Evolutionary conservation across 2,329 filamentous ascomycete species (phyloP).

Genomic region (Microascus cirrosus): DNA sequence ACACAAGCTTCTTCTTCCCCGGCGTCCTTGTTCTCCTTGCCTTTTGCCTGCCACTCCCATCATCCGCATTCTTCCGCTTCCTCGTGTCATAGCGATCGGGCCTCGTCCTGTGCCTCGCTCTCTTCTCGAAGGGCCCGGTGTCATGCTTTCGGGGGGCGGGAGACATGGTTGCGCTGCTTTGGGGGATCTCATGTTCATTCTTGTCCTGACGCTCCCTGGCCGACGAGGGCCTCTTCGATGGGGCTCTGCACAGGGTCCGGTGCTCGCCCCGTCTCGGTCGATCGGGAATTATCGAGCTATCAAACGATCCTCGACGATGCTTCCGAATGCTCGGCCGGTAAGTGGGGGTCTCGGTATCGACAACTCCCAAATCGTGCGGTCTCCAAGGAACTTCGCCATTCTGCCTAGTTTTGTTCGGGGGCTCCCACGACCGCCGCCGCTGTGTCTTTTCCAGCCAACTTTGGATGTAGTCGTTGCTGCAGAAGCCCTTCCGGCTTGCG

Average conservation of each 20-base stretch:
- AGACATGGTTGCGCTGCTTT: conserved; percentile 5
- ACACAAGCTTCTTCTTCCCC: conserved; percentile 18
- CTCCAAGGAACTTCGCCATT: not conserved
- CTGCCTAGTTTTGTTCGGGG: not conserved
- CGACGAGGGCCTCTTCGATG: too few relatives aligned
- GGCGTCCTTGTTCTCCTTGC: conserved; percentile 11
- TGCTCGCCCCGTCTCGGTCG: not conserved
- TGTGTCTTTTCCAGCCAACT: conserved; percentile 2
- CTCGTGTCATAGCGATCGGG: conserved; percentile 41
- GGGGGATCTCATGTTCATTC: conserved; percentile 4
- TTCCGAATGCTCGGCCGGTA: not conserved
- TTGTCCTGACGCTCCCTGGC: conserved; percentile 5
- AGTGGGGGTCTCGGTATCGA: not conserved
- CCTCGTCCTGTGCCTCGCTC: conserved; percentile 42
- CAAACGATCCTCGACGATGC: not conserved
- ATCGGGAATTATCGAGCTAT: conserved; percentile 3
- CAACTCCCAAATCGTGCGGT: not conserved
- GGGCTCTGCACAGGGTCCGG: too few relatives aligned
- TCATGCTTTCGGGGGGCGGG: conserved; percentile 4
- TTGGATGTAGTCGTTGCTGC: conserved; percentile 1
- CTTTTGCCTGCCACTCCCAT: conserved; percentile 10
- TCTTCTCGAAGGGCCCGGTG: conserved; percentile 31
- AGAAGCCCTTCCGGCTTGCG: not conserved
- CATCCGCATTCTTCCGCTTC: conserved; percentile 10
- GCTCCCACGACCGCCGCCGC: conserved; percentile 2